Base-by-base conservation (phyloP, 2,329 filamentous ascomycete species). In the Ophiocordyceps polyrhachis-furcata region DNA sequence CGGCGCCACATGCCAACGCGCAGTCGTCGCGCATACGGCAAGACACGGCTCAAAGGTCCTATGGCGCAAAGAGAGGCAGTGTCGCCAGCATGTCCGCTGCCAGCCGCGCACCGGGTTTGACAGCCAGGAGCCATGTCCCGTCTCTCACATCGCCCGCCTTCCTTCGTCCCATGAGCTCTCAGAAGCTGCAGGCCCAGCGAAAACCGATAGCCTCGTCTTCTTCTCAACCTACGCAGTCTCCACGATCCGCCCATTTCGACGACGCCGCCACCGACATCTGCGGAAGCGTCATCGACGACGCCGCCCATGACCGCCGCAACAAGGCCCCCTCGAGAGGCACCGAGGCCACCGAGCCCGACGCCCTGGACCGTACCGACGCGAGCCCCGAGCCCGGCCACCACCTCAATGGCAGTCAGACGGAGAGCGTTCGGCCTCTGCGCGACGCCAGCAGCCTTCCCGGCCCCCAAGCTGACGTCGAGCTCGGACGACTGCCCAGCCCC, bases 161-260 rank as follows among this genome's bases (percentile, higher is more conserved):
- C 66, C 94, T 93, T 58, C 82, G 81, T 20, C 91, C 91, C 37
- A 93, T 98, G 86, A 96, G 88, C 64, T 93, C 89, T 21, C 87
- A 94, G 60, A 82, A 86, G 59, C 69, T 96, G 43, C 89, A 96
- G 63, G 87, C 87, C 45, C 91, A 96, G 62, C 73, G 89, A 59
- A 65, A 71, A 20, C 65, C 69, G 6, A 52, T 60, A 14, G 67
- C 63, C 20, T 58, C 59, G 20, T 55, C 58, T 17, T 11, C 25
- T 28, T 28, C 25, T 28, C 25, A 28, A 28, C 25, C 25, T 8
- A 28, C 46, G 8, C 48, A 47, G 23, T 44, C 49, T 37, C 51
- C 25, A 28, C 25, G 49, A 21, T 44, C 58, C 41, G 51, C 55
- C 31, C 55, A 51, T 35, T 51, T 63, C n/a, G 65, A 67, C 43